phyloP scores from a whole-genome alignment of 495 filamentous ascomycete species.

The Massariosphaeria phaeospora region DNA sequence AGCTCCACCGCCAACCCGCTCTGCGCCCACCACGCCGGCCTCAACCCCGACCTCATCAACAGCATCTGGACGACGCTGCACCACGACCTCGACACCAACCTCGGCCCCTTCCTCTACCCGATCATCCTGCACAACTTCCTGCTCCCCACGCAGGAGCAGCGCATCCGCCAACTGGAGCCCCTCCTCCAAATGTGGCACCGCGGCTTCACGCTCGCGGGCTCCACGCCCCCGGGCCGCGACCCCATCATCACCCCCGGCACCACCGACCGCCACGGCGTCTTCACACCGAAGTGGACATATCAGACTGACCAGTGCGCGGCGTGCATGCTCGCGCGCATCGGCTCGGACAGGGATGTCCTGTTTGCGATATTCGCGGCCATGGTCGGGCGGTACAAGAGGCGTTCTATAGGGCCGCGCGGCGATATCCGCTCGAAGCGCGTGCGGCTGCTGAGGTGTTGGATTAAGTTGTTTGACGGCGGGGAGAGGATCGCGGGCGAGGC shows the following conservation, averaged over 20 bases:
- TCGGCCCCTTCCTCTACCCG: constrained; percentile 12
- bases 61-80: constrained; percentile 10
- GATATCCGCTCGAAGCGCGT: constrained; percentile 1
- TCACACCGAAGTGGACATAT: constrained; percentile 3
- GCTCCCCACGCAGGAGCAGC: neutral
- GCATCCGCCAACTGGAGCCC: constrained; percentile 14
- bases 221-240: constrained; percentile 1
- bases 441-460: constrained; percentile 7
- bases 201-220: neutral
- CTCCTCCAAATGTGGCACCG: constrained; percentile 13
- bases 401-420: neutral
- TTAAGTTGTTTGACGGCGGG: constrained; percentile 2
- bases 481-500: constrained; percentile 5
- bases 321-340: constrained; percentile 21
- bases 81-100: constrained; percentile 7
- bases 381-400: neutral
- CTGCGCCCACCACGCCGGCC: constrained; percentile 9
- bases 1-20: too few species aligned
- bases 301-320: constrained; percentile 20
- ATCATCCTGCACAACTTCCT: constrained; percentile 9
- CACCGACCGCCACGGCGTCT: neutral
- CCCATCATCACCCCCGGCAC: neutral
- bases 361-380: constrained; percentile 15
- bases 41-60: neutral
- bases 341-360: constrained; percentile 4